Conservation (phyloP, 208 protist species). For the Trypanosoma platydactyli region DNA sequence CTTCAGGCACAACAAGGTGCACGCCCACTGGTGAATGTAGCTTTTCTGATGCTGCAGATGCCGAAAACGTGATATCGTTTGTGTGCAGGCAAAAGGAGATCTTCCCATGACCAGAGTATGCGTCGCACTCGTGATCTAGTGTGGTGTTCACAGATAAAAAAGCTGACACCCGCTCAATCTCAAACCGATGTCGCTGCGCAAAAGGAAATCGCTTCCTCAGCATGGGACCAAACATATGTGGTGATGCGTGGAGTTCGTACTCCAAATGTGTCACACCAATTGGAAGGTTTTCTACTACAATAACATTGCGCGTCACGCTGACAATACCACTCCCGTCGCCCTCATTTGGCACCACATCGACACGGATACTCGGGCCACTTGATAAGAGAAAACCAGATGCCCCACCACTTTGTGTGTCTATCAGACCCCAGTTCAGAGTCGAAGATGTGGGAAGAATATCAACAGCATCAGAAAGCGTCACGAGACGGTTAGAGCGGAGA, state of each 20-base stretch:
- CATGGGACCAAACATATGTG: slow-evolving; percentile 73
- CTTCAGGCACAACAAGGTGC: slow-evolving; percentile 43
- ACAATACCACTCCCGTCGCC: not conserved
- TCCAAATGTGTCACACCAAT: slow-evolving; percentile 56
- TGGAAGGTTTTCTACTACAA: slow-evolving; percentile 52
- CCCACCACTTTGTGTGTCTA: slow-evolving; percentile 6
- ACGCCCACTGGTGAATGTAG: slow-evolving; percentile 31
- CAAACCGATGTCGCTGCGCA: slow-evolving; percentile 23
- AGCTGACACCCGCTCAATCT: slow-evolving; percentile 81
- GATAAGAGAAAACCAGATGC: not conserved
- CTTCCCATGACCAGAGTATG: slow-evolving; percentile 64
- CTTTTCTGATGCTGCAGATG: not conserved
- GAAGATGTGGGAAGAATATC: slow-evolving; percentile 68
- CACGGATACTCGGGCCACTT: slow-evolving; percentile 21
- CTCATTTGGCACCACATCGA: slow-evolving; percentile 13
- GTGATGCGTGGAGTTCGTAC: slow-evolving; percentile 77
- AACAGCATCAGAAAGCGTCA: slow-evolving; percentile 69
- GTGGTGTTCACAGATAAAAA: slow-evolving; percentile 67
- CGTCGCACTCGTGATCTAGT: slow-evolving; percentile 86
- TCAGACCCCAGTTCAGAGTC: slow-evolving; percentile 62
- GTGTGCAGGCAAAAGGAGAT: slow-evolving; percentile 82
- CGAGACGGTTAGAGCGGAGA: slow-evolving; percentile 52
- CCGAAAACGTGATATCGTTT: slow-evolving; percentile 15
- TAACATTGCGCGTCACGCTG: slow-evolving; percentile 31
- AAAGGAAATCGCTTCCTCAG: slow-evolving; percentile 45